phyloP scores from a whole-genome alignment of 179 eudicot genomes.

The Beta lomatogona region DNA sequence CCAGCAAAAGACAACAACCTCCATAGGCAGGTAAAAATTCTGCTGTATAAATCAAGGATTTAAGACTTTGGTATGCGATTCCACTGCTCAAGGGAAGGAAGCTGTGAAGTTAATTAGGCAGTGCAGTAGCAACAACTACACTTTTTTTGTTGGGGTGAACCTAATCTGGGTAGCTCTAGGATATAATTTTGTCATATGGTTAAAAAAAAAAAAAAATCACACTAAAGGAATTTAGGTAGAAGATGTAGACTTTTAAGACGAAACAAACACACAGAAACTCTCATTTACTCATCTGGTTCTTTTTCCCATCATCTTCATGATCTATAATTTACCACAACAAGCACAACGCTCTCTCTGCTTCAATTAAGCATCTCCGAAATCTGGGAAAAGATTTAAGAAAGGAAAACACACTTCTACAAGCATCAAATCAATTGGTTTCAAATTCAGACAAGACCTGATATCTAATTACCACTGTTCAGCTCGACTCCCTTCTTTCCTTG shows the following conservation, averaged over 20 bases:
- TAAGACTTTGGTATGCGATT: not conserved
- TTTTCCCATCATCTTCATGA: not conserved
- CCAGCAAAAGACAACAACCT: not conserved
- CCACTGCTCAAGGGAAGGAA: not conserved
- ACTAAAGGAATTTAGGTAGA: not conserved
- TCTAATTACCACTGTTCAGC: not conserved
- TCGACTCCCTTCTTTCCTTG: not conserved
- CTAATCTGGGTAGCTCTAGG: not conserved
- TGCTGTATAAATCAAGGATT: not conserved
- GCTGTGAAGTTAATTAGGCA: not conserved
- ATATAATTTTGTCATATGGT: not conserved
- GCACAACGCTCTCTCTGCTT: not conserved
- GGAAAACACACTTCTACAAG: not conserved
- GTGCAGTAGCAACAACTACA: not conserved
- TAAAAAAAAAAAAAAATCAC: not conserved
- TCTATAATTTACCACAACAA: not conserved
- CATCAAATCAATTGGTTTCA: not conserved
- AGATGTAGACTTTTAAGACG: not conserved
- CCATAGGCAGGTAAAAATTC: not conserved
- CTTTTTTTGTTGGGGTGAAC: not conserved
- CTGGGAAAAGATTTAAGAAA: not conserved
- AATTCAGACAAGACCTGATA: not conserved
- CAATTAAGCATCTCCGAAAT: not conserved
- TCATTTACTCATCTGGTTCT: not conserved
- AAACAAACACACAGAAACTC: not conserved